Evolutionary conservation across 2,329 filamentous ascomycete genomes (phyloP), one percentile per base, ranked within the genome.

Genomic region (Diaporthe sp.): DNA sequence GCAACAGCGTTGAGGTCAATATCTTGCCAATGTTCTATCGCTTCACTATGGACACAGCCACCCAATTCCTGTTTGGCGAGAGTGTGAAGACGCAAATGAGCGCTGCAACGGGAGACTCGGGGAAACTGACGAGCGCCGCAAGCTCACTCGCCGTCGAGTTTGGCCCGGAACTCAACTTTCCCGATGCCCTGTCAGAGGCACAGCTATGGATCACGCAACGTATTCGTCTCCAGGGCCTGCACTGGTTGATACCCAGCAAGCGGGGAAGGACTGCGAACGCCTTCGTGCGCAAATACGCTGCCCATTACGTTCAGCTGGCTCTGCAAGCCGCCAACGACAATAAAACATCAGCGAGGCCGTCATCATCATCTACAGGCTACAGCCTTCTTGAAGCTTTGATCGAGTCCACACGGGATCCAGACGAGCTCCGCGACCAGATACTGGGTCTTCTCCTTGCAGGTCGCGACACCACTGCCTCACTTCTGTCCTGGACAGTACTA

Each of bases 261-360:
- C 88, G 90, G 2, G 92, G 94, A 67, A 87, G 88, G 35, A 84
- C 87, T 22, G 88, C 94, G 19, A 87, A 90, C 77, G 88, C 87
- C n/a, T 94, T 90, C 81, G 92, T 94, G 76, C 88, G 90, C 61
- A 86, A 70, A 86, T 91, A 8, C 84, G 93, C 71, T 81, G 85
- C 47, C 83, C 40, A 70, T 12, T 93, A 74, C 87, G 88, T 4
- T 84, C 86, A 2, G 85, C 3, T 60, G 8, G 55, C 55, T 0
- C 55, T 60, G 17, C 9, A 38, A 10, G 22, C 55, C 13, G 55
- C 55, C 33, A 40, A 7, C 5, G 55, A 60, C 35, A 87, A 58
- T 89, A 79, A 78, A 35, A 40, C 19, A 3, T 79, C 79, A 61
- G 76, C 77, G 4, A 74, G 76, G 38, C 2, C 30, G n/a, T n/a